Evolutionary conservation across 78 protist species (phyloP), one percentile per base, ranked within the genome.

Genomic region (Dictyostelium purpureum): DNA sequence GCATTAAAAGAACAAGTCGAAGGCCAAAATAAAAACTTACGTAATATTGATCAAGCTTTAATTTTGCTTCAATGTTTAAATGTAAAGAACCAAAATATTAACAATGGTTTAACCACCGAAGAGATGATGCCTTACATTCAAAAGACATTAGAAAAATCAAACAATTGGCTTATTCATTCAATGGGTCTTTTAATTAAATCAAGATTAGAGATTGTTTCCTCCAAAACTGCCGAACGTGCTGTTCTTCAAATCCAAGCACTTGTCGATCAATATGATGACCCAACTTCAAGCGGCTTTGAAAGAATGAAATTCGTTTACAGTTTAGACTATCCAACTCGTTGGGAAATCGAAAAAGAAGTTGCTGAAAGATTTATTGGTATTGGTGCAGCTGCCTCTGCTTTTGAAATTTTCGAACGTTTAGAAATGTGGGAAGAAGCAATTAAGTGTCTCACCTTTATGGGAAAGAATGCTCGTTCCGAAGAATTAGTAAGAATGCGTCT

Each of bases 341-440:
- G 93, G 95, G 73, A 70, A 2, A 10, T 88, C 37, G 74, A 94
- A 67, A 21, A 74, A 10, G 97, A 96, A 26, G 87, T 96, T 4
- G 97, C 83, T 26, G 83, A 79, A 52, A 31, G 88, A 31, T 94
- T 83, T 49, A 24, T 93, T 49, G 14, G 42, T 3, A 42, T 96
- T 54, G 97, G 97, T 49, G 92, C 90, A 2, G 88, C 78, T n/a
- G 74, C 79, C 9, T 61, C 88, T 21, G 97, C 97, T 6, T 80
- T 71, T 35, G 96, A 93, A n/a, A 77, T 96, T 0, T 96, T 92
- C n/a, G 88, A 93, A 67, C 80, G 83, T 24, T 57, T 93, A 16
- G 93, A 96, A 40, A 82, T 89, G 94, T 96, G 97, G 97, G 90
- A 82, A 6, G 95, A 96, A 11, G 95, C 88, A 2, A 88, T 94